phyloP scores from a whole-genome alignment of 2,329 filamentous ascomycete species.

The Colletotrichum sp. region DNA sequence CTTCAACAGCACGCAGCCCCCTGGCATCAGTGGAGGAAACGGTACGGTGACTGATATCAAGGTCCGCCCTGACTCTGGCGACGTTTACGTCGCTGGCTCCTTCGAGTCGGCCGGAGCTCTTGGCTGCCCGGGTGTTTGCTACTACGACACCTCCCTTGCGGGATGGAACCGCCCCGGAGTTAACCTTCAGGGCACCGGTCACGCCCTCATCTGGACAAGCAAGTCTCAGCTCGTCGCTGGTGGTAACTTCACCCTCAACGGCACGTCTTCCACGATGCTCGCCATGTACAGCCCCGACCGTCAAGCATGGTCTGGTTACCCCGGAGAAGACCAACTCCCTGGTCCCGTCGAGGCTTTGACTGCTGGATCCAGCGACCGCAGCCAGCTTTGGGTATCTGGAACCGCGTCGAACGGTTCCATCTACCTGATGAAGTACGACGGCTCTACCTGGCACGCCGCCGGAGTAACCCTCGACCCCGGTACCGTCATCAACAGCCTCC shows the following conservation, averaged over 20 bases:
- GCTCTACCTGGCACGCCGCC: conserved; percentile 71
- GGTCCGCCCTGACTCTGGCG: conserved; percentile 69
- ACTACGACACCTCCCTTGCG: conserved; percentile 71
- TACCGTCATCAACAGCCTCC: conserved; percentile 78
- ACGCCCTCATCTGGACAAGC: conserved; percentile 77
- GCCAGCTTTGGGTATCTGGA: conserved; percentile 84
- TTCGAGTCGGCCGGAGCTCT: conserved; percentile 86
- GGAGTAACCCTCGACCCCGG: conserved; percentile 65
- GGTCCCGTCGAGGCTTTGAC: conserved; percentile 81
- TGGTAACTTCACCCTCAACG: conserved; percentile 75
- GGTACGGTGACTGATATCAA: conserved; percentile 80
- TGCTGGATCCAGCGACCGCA: conserved; percentile 72
- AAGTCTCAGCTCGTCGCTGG: conserved; percentile 76
- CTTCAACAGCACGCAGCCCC: conserved; percentile 72
- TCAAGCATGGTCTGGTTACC: conserved; percentile 69
- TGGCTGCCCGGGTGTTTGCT: conserved; percentile 81
- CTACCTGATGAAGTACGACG: conserved; percentile 85
- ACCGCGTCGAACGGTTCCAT: conserved; percentile 64
- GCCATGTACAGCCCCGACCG: conserved; percentile 74
- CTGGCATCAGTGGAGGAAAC: conserved; percentile 72
- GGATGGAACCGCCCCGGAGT: conserved; percentile 85
- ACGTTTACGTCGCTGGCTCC: conserved; percentile 85
- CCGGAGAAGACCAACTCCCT: conserved; percentile 70
- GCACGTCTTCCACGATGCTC: conserved; percentile 66
- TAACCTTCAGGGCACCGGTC: conserved; percentile 72